These are phyloP conservation scores for Didymella segeticola DNA, from an alignment of 2,329 filamentous ascomycete species.

Conservation along the genomic window DNA sequence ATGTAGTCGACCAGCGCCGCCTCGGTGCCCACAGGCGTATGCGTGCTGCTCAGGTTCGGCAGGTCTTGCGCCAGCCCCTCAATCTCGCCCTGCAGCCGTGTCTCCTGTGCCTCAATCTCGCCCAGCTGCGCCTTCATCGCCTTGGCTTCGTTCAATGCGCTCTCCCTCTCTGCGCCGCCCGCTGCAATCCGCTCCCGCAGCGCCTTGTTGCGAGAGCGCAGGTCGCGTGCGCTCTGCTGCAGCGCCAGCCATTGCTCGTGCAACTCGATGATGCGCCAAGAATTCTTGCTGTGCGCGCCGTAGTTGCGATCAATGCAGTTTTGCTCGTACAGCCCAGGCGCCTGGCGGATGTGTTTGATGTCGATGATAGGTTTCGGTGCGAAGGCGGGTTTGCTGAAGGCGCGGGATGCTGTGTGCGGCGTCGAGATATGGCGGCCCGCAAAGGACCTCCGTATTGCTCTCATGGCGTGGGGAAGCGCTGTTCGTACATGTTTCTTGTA, in stretches of 20 bases:
- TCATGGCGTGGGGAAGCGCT: conserved; percentile 28
- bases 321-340: conserved; percentile 78
- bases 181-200: conserved; percentile 63
- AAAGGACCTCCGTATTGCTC: conserved; percentile 24
- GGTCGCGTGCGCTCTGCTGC: conserved; percentile 65
- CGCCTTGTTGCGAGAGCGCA: conserved; percentile 72
- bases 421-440: conserved; percentile 21
- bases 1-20: conserved; percentile 76
- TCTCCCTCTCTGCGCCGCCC: conserved; percentile 52
- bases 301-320: conserved; percentile 92
- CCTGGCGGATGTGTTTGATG: conserved; percentile 87
- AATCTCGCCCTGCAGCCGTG: conserved; percentile 69
- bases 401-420: conserved; percentile 48
- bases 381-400: conserved; percentile 66
- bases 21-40: conserved; percentile 74
- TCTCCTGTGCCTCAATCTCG: conserved; percentile 67
- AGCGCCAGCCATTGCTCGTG: conserved; percentile 56
- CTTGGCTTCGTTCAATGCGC: conserved; percentile 69
- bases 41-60: conserved; percentile 81
- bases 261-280: conserved; percentile 60
- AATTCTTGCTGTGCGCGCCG: conserved; percentile 58
- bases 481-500: too few relatives aligned
- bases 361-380: conserved; percentile 83
- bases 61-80: conserved; percentile 76
- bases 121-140: conserved; percentile 68